Base-by-base conservation (phyloP, 179 eudicot genomes). In the Actinidia arguta region DNA sequence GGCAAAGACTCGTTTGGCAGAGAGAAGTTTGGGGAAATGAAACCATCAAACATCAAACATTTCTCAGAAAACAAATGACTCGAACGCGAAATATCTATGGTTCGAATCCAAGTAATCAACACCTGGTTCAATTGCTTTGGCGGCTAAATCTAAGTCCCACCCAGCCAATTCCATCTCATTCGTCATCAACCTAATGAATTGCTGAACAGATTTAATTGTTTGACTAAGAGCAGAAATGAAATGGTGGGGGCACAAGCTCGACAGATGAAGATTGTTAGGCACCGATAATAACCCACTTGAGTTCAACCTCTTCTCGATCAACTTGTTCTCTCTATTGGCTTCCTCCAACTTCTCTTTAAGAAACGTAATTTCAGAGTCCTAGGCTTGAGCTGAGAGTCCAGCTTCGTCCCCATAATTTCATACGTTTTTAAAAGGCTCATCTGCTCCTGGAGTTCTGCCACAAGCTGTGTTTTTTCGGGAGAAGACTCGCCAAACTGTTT, bases 391-490 rank as follows among this genome's bases (percentile, higher is more conserved):
- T 90, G 92, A 80, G 87, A 87, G 76, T 91, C 96, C 82, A 94
- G 67, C 82, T 91, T 96, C 84, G 91, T 94, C 78, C 88, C 91
- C 27, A 90, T 90, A 47, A 94, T 91, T 83, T 96, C 97, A 25
- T 92, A 96, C 0, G 93, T 94, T 75, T 88, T 92, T 11, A 92
- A 67, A 17, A 91, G 88, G 73, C 91, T 90, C 82, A 90, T 93
- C 78, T 92, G 98, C 85, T 96, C 99, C 83, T 93, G 92, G 81
- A 93, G 85, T 86, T 96, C 98, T 16, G 98, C 94, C 24, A 89
- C 81, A 24, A 88, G 58, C 61, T 79, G 93, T 0, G 94, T 87
- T 31, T 84, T 91, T 75, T 89, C 94, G 0, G 91, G 86, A 48
- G 84, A 85, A 0, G 86, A 76, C 27, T 90, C 95, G 54, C 89